Evolutionary conservation across 78 protist genomes (phyloP), one percentile per base, ranked within the genome.

Genomic region (Isochrysis galbana): DNA sequence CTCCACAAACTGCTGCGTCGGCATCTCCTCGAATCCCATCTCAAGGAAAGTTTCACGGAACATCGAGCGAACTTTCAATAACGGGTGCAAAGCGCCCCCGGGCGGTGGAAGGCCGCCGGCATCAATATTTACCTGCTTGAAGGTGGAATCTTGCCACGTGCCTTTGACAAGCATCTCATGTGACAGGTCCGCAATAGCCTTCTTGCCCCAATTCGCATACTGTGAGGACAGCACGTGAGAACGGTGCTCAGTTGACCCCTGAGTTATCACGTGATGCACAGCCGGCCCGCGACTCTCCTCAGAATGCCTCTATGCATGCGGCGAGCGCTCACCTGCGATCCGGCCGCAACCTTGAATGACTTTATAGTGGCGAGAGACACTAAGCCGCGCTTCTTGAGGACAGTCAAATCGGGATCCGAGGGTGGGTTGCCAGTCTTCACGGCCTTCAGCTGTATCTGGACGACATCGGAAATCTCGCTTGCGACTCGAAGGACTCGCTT

Each of bases 1-100:
- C 95, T 98, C 99, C 34, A 98, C 99, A 61, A 72, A 98, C 84
- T 93, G 55, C 67, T 95, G 87, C 10, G 99, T 99, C 80, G 97
- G 97, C 99, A 99, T 99, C 94, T 99, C 99, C 72, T 88, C 93
- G 93, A 99, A 98, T 32, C 97, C 86, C 47, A 91, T 78, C 78
- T 88, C 77, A 36, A 88, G 46, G 74, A 88, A 88, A 26, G n/a
- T 88, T 92, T 96, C 95, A 25, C 99, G 96, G 97, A 94, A 98
- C 90, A 98, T 96, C 80, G 92, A 84, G 78, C 98, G 95, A 32
- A 98, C 98, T 83, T 98, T 98, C 67, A 96, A 44, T 67, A 98
- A 95, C 54, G 99, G 99, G 92, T 98, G 99, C 89, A 98, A 94
- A 48, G 91, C 88, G 44, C 99, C 99, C n/a, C 67, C 91, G 3